Conservation (phyloP, 2,329 filamentous ascomycete genomes). For the Penicillium capsulatum region DNA sequence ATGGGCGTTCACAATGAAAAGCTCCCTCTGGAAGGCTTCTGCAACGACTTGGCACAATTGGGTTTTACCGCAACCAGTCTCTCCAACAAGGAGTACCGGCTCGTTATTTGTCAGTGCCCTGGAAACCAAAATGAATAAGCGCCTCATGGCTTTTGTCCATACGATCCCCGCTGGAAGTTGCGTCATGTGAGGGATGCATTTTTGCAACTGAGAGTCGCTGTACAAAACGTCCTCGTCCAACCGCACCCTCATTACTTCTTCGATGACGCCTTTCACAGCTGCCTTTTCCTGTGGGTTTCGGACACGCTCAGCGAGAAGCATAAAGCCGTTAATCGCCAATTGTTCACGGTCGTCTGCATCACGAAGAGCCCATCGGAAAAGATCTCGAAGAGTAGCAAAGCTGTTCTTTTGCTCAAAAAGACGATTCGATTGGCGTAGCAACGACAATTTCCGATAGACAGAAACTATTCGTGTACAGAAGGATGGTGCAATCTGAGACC, state of each 20-base stretch:
- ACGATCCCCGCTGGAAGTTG: slow-evolving; percentile 56
- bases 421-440: slow-evolving; percentile 81
- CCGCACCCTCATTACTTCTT: slow-evolving; percentile 80
- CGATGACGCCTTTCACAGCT: slow-evolving; percentile 82
- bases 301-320: slow-evolving; percentile 91
- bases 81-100: slow-evolving; percentile 88
- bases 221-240: slow-evolving; percentile 75
- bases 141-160: slow-evolving; percentile 92
- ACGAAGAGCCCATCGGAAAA: slow-evolving; percentile 91
- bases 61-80: slow-evolving; percentile 97
- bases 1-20: slow-evolving; percentile 94
- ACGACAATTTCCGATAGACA: slow-evolving; percentile 88
- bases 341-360: slow-evolving; percentile 81
- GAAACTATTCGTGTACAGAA: slow-evolving; percentile 88
- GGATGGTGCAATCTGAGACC: slow-evolving; percentile 83
- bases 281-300: slow-evolving; percentile 81
- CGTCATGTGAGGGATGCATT: slow-evolving; percentile 48
- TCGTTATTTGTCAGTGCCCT: slow-evolving; percentile 85
- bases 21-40: slow-evolving; percentile 67
- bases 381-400: slow-evolving; percentile 90
- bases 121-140: slow-evolving; percentile 84
- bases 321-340: slow-evolving; percentile 87
- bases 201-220: slow-evolving; percentile 54
- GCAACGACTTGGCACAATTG: slow-evolving; percentile 91
- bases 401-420: slow-evolving; percentile 96